Evolutionary conservation across 352 stramenopile genomes (phyloP).

Genomic region (Phytophthora cajani): DNA sequence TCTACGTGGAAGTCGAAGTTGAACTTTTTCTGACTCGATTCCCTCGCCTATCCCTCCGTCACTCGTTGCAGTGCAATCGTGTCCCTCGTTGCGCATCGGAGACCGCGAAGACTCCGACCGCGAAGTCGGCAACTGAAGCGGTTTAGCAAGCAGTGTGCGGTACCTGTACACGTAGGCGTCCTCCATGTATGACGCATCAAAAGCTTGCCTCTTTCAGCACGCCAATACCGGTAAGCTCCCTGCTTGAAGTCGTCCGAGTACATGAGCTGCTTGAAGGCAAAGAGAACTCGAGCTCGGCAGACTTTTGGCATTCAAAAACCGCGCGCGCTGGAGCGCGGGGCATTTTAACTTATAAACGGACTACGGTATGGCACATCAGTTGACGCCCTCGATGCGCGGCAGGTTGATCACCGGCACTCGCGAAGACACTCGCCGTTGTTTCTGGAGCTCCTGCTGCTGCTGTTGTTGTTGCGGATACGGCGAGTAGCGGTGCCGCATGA

Average conservation of each 20-base stretch:
- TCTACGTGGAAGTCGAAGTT: constrained; percentile 17
- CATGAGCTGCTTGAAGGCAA: background rate
- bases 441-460: constrained; percentile 13
- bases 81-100: background rate
- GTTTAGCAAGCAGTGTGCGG: constrained; percentile 13
- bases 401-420: constrained; percentile 65
- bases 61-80: constrained; percentile 4
- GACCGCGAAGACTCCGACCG: too few species aligned
- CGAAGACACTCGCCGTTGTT: constrained; percentile 47
- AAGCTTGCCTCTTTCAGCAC: background rate
- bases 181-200: background rate
- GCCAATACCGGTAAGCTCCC: too few species aligned
- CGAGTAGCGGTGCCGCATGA: constrained; percentile 32
- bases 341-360: constrained; percentile 28
- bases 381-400: constrained; percentile 70
- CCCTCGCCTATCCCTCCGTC: constrained; percentile 26
- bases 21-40: constrained; percentile 17
- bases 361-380: constrained; percentile 37
- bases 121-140: background rate
- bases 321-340: background rate
- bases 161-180: too few species aligned
- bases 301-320: constrained; percentile 17
- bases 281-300: background rate
- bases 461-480: constrained; percentile 34
- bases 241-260: background rate